A percentile compares a stretch with the other conserved stretches of the same genome.
Conservation (phyloP, 2,329 filamentous ascomycete species). For the Chaetomiaceae sp. region DNA sequence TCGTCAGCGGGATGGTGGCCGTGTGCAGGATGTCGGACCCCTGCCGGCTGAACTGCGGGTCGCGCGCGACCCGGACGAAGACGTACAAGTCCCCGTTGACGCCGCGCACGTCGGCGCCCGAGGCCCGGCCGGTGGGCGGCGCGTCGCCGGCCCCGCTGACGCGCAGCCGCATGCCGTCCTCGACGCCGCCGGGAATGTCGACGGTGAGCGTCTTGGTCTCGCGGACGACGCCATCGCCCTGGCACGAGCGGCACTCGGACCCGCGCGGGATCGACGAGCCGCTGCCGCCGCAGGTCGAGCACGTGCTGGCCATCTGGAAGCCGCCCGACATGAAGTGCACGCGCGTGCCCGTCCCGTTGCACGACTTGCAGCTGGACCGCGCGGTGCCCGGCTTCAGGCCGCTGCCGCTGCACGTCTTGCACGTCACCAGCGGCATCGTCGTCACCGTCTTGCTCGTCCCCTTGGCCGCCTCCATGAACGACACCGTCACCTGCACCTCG, state of each 20-base stretch:
- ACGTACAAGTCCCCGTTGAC: constrained; percentile 87
- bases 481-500: constrained; percentile 87
- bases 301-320: constrained; percentile 94
- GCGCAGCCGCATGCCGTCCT: constrained; percentile 90
- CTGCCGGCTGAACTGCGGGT: constrained; percentile 81
- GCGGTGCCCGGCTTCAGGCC: constrained; percentile 80
- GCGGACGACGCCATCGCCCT: constrained; percentile 77
- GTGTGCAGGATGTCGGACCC: constrained; percentile 93
- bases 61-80: constrained; percentile 80
- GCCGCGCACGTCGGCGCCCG: constrained; percentile 58
- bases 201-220: constrained; percentile 80
- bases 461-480: constrained; percentile 94
- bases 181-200: constrained; percentile 91
- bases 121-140: constrained; percentile 67
- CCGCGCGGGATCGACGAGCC: constrained; percentile 72
- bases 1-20: constrained; percentile 85
- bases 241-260: constrained; percentile 74
- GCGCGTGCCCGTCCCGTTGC: constrained; percentile 79
- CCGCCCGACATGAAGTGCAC: constrained; percentile 88
- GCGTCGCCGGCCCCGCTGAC: constrained; percentile 85
- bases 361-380: constrained; percentile 68
- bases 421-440: constrained; percentile 76
- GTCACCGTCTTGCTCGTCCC: constrained; percentile 83
- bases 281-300: constrained; percentile 72
- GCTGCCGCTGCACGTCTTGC: constrained; percentile 75